A percentile compares a stretch with the other conserved stretches of the same genome.
Conservation (phyloP, 768 basidiomycete genomes). For the Kwoniella pini region DNA sequence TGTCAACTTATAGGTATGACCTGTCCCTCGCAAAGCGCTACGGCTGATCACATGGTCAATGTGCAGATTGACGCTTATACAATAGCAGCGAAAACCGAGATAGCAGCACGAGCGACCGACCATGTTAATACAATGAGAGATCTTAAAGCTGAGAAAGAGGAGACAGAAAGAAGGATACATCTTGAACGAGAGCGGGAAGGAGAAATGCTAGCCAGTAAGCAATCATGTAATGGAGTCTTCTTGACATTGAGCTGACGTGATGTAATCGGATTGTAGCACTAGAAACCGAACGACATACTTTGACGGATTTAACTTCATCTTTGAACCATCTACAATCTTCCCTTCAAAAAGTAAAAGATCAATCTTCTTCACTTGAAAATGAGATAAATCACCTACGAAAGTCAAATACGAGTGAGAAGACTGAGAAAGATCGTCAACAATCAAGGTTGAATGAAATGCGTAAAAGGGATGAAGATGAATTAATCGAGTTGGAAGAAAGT, state of each 20-base stretch:
- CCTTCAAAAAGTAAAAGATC: conserved; percentile 63
- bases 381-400: conserved; percentile 35
- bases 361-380: conserved; percentile 32
- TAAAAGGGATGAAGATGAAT: conserved; percentile 61
- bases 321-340: conserved; percentile 70
- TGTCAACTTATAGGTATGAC: no score
- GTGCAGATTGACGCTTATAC: conserved; percentile 65
- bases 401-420: conserved; percentile 27
- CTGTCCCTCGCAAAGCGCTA: no score
- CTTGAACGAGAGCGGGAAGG: conserved; percentile 77
- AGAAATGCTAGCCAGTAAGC: conserved; percentile 72
- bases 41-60: no score
- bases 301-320: conserved; percentile 63
- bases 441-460: conserved; percentile 62
- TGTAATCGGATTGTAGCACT: conserved; percentile 29
- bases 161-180: conserved; percentile 69
- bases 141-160: conserved; percentile 64
- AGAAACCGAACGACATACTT: conserved; percentile 43
- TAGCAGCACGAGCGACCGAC: conserved; percentile 66
- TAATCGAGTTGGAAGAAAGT: conserved; percentile 62
- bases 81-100: conserved; percentile 67
- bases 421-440: conserved; percentile 72
- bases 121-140: conserved; percentile 68
- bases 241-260: neutral
- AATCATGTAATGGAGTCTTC: neutral